These are phyloP conservation scores for Picocystis sp. DNA, from an alignment of 163 green algal species.

Conservation along the genomic window DNA sequence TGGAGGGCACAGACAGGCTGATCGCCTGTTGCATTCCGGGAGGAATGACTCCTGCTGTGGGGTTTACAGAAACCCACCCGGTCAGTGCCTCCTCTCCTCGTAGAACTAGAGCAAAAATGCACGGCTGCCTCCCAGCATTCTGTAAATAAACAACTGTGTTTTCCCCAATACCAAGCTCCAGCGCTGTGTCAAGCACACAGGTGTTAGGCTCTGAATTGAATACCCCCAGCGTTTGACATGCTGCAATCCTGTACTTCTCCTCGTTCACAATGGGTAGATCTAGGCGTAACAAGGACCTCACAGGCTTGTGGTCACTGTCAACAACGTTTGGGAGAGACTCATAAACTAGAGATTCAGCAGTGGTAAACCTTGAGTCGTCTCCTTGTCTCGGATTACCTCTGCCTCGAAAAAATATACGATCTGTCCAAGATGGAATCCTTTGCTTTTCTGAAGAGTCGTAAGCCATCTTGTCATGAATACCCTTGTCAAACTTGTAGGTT, in stretches of 20 bases:
- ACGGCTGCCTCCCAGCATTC: too few relatives aligned
- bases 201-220: too few relatives aligned
- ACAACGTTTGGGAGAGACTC: constrained; percentile 24
- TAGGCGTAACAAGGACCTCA: constrained; percentile 17
- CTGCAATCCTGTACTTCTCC: constrained; percentile 4
- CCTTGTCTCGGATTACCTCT: constrained; percentile 4
- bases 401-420: constrained; percentile 71
- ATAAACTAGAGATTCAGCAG: constrained; percentile 19
- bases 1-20: too few relatives aligned
- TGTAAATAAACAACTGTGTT: too few relatives aligned
- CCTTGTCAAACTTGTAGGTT: constrained; percentile 96
- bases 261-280: constrained; percentile 5
- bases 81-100: too few relatives aligned
- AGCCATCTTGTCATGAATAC: constrained; percentile 6
- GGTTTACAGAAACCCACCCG: too few relatives aligned
- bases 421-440: constrained; percentile 77
- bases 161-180: too few relatives aligned
- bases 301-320: constrained; percentile 73
- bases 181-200: too few relatives aligned
- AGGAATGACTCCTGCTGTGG: too few relatives aligned
- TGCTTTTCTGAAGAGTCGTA: constrained; percentile 85
- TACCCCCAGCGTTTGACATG: too few relatives aligned
- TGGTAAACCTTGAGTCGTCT: constrained; percentile 28
- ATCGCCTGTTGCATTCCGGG: too few relatives aligned
- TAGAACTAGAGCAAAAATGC: too few relatives aligned